Base-by-base conservation (phyloP, 2,329 filamentous ascomycete genomes). In the Ascochyta clinopodiicola region DNA sequence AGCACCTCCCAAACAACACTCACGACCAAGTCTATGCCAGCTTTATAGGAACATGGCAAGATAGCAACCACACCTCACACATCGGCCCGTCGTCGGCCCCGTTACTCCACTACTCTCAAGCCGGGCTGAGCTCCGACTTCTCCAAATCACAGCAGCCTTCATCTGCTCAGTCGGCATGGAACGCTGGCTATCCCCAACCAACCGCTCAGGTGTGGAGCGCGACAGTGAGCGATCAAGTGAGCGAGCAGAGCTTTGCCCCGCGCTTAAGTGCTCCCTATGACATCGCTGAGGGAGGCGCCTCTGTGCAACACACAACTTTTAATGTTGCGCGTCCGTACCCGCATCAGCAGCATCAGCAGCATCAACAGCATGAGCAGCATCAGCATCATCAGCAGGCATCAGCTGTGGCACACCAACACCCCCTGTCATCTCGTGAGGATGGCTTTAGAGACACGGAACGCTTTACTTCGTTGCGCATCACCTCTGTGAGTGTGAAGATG, bases 1-100 rank as follows among this genome's bases (percentile, higher is more conserved):
- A 63, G 40, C 46, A 63, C 43, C 59, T 65, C 45, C 51, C 61
- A 46, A 47, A 59, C 38, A 56, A 48, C 58, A 50, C 47, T 52
- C 59, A 68, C 58, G 66, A 69, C 34, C 62, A 68, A 44, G 29
- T 24, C 21, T 63, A 64, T 32, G 34, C 53, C 42, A 45, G 22
- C 34, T 61, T 68, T 43, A 58, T 63, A 34, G 52, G 66, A 24
- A 53, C 67, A 59, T 73, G 69, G 70, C 63, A 65, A 43, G 52
- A 58, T 44, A 56, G 51, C 51, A 51, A 56, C 54, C 56, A 66
- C 49, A 53, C 63, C 56, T 61, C 68, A 59, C 66, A 63, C 51
- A 49, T 57, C 67, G 65, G 60, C 62, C 63, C 62, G 45, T 64
- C 60, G 36, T 61, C 60, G 55, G 63, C 61, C 40, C 52, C 56